Percentiles rank a stretch among this genome's conserved stretches.
Evolutionary conservation across 345 rosid species (phyloP).

Genomic region (Brassica rapa): DNA sequence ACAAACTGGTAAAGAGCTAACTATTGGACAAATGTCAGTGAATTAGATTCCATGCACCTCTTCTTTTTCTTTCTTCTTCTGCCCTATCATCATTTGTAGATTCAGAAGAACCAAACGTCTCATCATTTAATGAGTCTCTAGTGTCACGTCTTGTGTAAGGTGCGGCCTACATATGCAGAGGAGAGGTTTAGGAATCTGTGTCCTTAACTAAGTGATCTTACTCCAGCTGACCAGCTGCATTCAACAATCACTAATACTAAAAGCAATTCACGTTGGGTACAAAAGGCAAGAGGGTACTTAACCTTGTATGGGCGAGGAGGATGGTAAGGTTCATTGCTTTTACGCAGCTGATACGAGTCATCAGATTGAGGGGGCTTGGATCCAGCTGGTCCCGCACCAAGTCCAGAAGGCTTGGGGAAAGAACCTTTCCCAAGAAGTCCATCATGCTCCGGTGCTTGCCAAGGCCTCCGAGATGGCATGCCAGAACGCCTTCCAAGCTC

Average conservation of each 20-base stretch:
- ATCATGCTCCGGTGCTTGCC: slow-evolving; percentile 93
- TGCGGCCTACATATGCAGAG: slow-evolving; percentile 57
- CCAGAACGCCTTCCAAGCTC: slow-evolving; percentile 72
- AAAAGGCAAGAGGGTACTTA: slow-evolving; percentile 26
- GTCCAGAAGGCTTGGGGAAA: slow-evolving; percentile 79
- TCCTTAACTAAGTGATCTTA: slow-evolving; percentile 4
- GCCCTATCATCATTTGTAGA: slow-evolving; percentile 74
- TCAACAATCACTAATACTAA: slow-evolving; percentile 4
- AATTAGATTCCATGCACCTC: slow-evolving; percentile 57
- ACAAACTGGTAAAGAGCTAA: slow-evolving; percentile 29
- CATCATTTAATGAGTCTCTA: slow-evolving; percentile 77
- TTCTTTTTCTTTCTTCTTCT: slow-evolving; percentile 94
- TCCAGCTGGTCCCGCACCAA: slow-evolving; percentile 58
- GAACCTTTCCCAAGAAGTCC: slow-evolving; percentile 98
- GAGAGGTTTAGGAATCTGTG: slow-evolving; percentile 27
- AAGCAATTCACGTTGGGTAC: slow-evolving; percentile 19
- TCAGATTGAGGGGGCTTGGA: slow-evolving; percentile 64
- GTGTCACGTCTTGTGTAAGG: slow-evolving; percentile 69
- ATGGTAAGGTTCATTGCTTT: slow-evolving; percentile 82
- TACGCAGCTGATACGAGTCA: slow-evolving; percentile 64
- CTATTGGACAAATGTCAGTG: slow-evolving; percentile 2
- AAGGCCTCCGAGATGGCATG: slow-evolving; percentile 68
- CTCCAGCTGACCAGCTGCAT: slow-evolving; percentile 21
- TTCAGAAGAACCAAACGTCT: slow-evolving; percentile 94
- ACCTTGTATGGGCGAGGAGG: slow-evolving; percentile 98